Base-by-base conservation (phyloP, 106 monocot species). In the Allium cepa region DNA sequence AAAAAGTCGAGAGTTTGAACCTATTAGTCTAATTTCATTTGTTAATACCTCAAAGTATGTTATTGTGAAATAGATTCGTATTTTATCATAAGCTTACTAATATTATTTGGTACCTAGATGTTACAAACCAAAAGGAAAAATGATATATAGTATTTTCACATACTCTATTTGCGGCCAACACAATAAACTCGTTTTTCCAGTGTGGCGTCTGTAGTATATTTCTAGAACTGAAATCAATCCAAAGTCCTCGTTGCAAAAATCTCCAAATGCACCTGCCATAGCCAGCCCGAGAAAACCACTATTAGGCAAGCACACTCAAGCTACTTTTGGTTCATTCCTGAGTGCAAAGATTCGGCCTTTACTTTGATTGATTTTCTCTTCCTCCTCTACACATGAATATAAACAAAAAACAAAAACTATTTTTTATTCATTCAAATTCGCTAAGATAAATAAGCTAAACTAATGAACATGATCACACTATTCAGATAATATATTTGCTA, bases 251-350 rank as follows among this genome's bases (percentile, higher is more conserved):
- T 81, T 78, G 70, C 85, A 85, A 55, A 85, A 85, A 67, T 85
- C 85, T 69, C 85, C 85, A 73, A 85, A 75, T 28, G 85, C 85
- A 46, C 85, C 63, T 46, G 85, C 81, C 85, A 85, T 85, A 6
- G 85, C 85, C 69, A 85, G 67, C 68, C 85, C 85, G 13, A 81
- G 85, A 11, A 78, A 72, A 63, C 81, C 76, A 61, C 73, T 61
- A 63, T 85, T 78, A 46, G 85, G 85, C 16, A 85, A 61, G 81
- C 85, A 85, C 60, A 85, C 76, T 27, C 85, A 72, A 59, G 85
- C 67, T 17, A 85, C 85, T 50, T 81, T 73, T 72, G 85, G 85
- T 63, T 85, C 85, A 72, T 85, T 79, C 49, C 27, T 68, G 70
- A 81, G 85, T 66, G 85, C 81, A 76, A 85, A 85, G 16, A 85